Conservation (phyloP, 306 rosid species). For the Pterocarpus santalinus region DNA sequence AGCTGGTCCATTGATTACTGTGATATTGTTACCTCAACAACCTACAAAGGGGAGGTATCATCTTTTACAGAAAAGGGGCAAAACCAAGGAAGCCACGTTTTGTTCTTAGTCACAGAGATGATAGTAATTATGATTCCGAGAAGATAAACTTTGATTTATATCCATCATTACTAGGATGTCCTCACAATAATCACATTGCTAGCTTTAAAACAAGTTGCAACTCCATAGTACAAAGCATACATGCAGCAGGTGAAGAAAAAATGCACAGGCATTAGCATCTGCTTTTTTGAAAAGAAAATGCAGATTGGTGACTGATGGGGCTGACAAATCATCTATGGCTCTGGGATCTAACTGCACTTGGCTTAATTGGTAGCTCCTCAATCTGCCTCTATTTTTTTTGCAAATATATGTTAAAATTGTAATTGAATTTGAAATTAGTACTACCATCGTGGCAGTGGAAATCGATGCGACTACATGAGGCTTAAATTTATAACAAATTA, state of each 20-base stretch:
- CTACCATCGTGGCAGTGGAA: neutral
- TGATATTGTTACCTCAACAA: constrained; percentile 86
- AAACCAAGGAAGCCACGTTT: constrained; percentile 68
- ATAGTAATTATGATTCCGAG: constrained; percentile 66
- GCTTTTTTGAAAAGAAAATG: constrained; percentile 85
- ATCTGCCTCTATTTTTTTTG: constrained; percentile 11
- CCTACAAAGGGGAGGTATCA: constrained; percentile 94
- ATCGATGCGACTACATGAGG: no score
- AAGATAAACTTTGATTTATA: constrained; percentile 83
- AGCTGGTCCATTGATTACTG: constrained; percentile 75
- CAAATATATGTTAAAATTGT: neutral
- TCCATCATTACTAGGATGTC: constrained; percentile 90
- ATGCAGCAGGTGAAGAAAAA: constrained; percentile 83
- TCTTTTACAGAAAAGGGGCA: constrained; percentile 76
- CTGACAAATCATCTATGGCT: constrained; percentile 90
- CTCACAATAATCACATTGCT: constrained; percentile 86
- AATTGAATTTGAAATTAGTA: constrained; percentile 6
- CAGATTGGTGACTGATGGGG: constrained; percentile 86
- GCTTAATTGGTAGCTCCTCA: constrained; percentile 65
- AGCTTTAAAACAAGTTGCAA: constrained; percentile 84
- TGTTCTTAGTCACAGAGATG: constrained; percentile 59
- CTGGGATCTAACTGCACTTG: constrained; percentile 83
- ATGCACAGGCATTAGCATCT: constrained; percentile 82
- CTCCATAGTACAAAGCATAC: constrained; percentile 77
- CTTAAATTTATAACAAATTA: no score